Base-by-base conservation (phyloP, 2,329 filamentous ascomycete species). In the Ambrosiella beaveri region DNA sequence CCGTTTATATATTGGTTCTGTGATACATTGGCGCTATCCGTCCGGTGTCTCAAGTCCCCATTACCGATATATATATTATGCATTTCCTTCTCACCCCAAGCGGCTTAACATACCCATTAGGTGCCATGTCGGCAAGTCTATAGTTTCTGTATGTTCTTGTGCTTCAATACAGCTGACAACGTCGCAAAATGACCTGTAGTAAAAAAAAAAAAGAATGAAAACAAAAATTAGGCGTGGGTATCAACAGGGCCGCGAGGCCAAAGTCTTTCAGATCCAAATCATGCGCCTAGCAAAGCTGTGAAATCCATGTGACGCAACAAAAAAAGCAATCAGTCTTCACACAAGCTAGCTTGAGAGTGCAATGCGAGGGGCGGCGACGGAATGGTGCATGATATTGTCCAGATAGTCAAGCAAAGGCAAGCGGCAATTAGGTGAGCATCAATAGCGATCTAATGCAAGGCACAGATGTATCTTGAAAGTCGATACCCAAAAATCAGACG, bases 71-170 rank as follows among this genome's bases (percentile, higher is more conserved):
- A 41, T 41, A n/a, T n/a, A 41, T 11, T 41, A n/a, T 41, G 3
- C 27, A 27, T 27, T 4, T 27, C 3, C 27, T 27, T 27, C 19
- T 9, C 17, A n/a, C 17, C 6, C 9, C 6, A 15, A n/a, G 38
- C 17, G 7, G 27, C 13, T 9, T 45, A 35, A 57, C 56, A 51
- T 57, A 57, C 56, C 56, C 56, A 37, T 57, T 57, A 37, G 56
- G 56, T 37, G 56, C 36, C 56, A 57, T 57, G 27, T 3, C 36
- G 12, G 45, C 56, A 38, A 27, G 3, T 51, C 8, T 51, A 19
- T 19, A 51, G 11, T 51, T 27, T 27, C 27, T 4, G 27, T 27
- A 27, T 27, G 3, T 27, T 27, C 27, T 51, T 13, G 47, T 51
- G 47, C 27, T 27, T 51, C 3, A 27, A 27, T 4, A 27, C 27